Evolutionary conservation across 805 yeast genomes (phyloP), one percentile per base, ranked within the genome.

Genomic region (Metschnikowia chrysomelidarum): DNA sequence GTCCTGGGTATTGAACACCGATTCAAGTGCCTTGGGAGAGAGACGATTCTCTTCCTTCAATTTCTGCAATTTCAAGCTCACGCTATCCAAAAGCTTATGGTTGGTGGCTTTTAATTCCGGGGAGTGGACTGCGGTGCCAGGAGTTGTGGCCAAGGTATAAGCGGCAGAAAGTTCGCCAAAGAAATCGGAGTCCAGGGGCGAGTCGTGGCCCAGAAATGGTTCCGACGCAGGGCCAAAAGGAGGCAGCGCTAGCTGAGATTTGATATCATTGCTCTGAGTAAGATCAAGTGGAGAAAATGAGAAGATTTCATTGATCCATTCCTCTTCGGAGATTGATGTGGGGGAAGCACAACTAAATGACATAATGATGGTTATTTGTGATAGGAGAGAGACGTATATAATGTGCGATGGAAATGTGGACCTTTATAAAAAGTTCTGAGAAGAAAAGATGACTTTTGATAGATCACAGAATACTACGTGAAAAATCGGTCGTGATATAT

Each of bases 1-100:
- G 23, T 54, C 62, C 24, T 52, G 54, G 19, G 62, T 56, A 36
- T 57, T 51, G 40, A 58, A 58, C n/a, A 58, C 47, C 7, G 53
- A 37, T 36, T 58, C 62, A 27, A 58, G 44, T 3, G 52, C 49
- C 25, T 49, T 46, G 8, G 60, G 53, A 3, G 56, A 49, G 18
- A 49, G 33, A 32, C 49, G 41, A 18, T 52, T 40, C n/a, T 42
- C 24, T 23, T 47, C 41, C 15, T 47, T 46, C 32, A 50, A 39
- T 31, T 25, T 23, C 24, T 43, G 46, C 19, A 50, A 43, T 32
- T 48, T 49, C 27, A 27, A 17, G 43, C 45, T 46, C 29, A 55
- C 49, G 15, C 32, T 36, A 18, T 43, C 41, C 38, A 45, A 36
- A n/a, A 45, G 38, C 9, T 21, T 25, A 18, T 20, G 32, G n/a